Percentiles rank a stretch among this genome's conserved stretches.
These are phyloP conservation scores for Rosa multiflora DNA, from an alignment of 306 rosid genomes.

Conservation along the genomic window DNA sequence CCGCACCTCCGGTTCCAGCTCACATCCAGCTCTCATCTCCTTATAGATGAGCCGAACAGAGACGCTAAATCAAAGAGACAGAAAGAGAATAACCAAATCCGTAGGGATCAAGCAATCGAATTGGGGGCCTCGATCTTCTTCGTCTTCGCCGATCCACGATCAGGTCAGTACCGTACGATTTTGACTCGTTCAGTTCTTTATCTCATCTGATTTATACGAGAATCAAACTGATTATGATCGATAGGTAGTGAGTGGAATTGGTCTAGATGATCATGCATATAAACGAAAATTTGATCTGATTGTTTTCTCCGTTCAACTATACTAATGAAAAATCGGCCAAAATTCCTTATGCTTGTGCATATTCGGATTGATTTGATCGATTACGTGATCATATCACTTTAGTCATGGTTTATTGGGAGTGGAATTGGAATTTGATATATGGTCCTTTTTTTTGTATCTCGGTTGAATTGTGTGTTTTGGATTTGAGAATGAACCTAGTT, in stretches of 20 bases:
- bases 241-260: too few species aligned
- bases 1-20: conserved; percentile 13
- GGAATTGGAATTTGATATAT: too few species aligned
- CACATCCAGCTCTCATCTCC: conserved; percentile 6
- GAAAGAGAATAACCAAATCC: background rate
- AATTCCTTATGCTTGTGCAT: too few species aligned
- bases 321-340: too few species aligned
- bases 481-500: background rate
- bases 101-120: background rate
- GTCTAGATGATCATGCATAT: background rate
- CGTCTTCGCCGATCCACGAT: background rate
- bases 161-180: conserved; percentile 1
- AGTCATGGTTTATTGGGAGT: background rate
- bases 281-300: background rate
- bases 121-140: background rate
- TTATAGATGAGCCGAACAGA: background rate
- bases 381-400: background rate
- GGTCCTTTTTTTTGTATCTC: too few species aligned
- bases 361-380: background rate
- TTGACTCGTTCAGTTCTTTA: background rate
- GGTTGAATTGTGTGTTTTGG: background rate
- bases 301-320: too few species aligned
- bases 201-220: background rate
- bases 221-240: background rate
- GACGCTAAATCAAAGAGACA: background rate